Evolutionary conservation across 371 early-diverging fungal genomes (phyloP), one percentile per base, ranked within the genome.

Genomic region (Mortierella sp.): DNA sequence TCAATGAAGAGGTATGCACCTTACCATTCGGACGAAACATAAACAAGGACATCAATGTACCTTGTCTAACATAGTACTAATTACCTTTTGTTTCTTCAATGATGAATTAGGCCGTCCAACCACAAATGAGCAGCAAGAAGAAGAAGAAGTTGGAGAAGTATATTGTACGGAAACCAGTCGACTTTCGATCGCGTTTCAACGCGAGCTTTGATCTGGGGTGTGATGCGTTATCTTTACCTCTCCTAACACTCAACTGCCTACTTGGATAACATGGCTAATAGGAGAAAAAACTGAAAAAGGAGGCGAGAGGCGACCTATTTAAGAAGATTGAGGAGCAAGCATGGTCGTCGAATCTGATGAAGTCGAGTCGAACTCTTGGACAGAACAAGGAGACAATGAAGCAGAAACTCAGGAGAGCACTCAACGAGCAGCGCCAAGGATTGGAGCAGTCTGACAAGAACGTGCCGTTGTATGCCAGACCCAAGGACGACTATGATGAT

Each of bases 261-360:
- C 13, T 66, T 80, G 4, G n/a, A 29, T 16, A 37, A n/a, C n/a
- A n/a, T n/a, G n/a, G n/a, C n/a, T 22, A 43, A 69, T 80, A 94
- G 94, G 95, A 96, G 77, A 94, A 95, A 89, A 96, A 98, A 86
- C 80, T 97, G 82, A 97, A 97, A 85, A 98, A 98, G 89, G 98
- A 98, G 72, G 94, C 96, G 58, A 90, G 96, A 47, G 94, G 90
- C 2, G 92, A 90, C 22, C 86, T 98, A 37, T 79, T 97, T 53
- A 93, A 94, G 66, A 95, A 97, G 85, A 90, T 98, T 31, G 90
- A 95, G 87, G 80, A 86, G 39, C 80, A 83, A 31, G 79, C 81
- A 39, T 81, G 86, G 79, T 81, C 89, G 22, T 95, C 93, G 14
- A 94, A 93, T 24, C 79, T 96, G 29, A 79, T 98, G 74, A 88